Evolutionary conservation across 2,329 filamentous ascomycete genomes (phyloP), one percentile per base, ranked within the genome.

Genomic region (Colletotrichum graminicola): DNA sequence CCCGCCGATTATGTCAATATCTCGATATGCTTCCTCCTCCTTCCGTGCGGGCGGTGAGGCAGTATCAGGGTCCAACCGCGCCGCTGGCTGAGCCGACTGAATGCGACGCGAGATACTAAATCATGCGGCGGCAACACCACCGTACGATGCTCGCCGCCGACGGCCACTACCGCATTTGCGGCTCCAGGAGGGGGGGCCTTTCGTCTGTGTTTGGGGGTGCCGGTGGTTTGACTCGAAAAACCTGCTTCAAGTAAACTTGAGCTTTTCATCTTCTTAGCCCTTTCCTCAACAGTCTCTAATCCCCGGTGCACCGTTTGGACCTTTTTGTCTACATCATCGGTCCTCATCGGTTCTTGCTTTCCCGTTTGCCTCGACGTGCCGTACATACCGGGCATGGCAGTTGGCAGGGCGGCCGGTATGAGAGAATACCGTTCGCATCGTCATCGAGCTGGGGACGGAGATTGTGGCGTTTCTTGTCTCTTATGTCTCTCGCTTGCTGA

Each of bases 371-470:
- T 61, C 43, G n/a, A 32, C 52, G 21, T 23, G 29, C 26, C 12
- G 29, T 23, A 18, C 41, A 34, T 49, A 23, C 57, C 26, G 41
- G 21, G 55, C 34, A 67, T 51, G 4, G 5, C 49, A 47, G 65
- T 68, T 63, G 65, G 51, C 65, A 71, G 63, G 68, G 52, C 32
- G 54, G 43, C 43, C 26, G 57, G 45, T 56, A 55, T 41, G 59
- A 16, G 29, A 62, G 59, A n/a, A 21, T 12, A 52, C 64, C 52
- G 68, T 55, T 68, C 52, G 39, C 64, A 68, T 71, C 68, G 68
- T 71, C 68, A 71, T 68, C 52, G 52, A 68, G 41, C 68, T 59
- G 68, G 68, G 65, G 68, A 71, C 68, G 68, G 68, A 71, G 66
- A 71, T 68, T 63, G 65, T 71, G 68, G 68, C 68, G 57, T 67